phyloP scores from a whole-genome alignment of 805 yeast genomes.

The Tetrapisispora arboricola region DNA sequence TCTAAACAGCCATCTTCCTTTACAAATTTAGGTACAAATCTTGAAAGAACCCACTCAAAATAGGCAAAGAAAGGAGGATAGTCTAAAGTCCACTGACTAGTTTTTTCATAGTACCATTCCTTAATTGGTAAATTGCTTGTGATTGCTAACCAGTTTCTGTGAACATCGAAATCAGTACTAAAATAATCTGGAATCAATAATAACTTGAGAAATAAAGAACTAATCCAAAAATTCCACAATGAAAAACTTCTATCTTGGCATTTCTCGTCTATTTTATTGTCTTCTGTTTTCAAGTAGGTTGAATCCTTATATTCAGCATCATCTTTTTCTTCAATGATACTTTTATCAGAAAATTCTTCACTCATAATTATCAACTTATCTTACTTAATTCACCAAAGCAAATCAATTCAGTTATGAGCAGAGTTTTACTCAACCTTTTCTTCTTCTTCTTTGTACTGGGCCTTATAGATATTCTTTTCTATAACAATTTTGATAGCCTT shows the following conservation, averaged over 20 bases:
- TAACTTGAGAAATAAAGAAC: slow-evolving; percentile 47
- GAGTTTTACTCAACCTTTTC: too few species aligned
- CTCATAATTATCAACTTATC: too few species aligned
- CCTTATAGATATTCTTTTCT: too few species aligned
- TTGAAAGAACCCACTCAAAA: slow-evolving; percentile 75
- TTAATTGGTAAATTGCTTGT: slow-evolving; percentile 63
- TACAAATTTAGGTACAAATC: slow-evolving; percentile 56
- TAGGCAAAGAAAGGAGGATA: slow-evolving; percentile 98
- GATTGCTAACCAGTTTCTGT: slow-evolving; percentile 92
- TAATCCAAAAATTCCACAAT: slow-evolving; percentile 57
- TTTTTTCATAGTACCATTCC: slow-evolving; percentile 74
- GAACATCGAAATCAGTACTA: slow-evolving; percentile 96
- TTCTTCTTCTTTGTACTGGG: too few species aligned
- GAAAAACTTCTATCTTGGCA: slow-evolving; percentile 31
- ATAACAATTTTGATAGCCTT: too few species aligned
- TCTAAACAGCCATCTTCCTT: slow-evolving; percentile 68
- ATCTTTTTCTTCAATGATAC: background rate
- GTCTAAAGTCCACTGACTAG: slow-evolving; percentile 88
- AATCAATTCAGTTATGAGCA: too few species aligned
- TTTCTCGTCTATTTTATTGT: background rate
- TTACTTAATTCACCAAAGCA: too few species aligned
- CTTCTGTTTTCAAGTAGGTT: background rate
- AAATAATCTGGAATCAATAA: slow-evolving; percentile 70
- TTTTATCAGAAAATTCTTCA: background rate
- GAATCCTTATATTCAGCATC: background rate